Conservation (phyloP, 116 monocot genomes). For the Iris pallida region DNA sequence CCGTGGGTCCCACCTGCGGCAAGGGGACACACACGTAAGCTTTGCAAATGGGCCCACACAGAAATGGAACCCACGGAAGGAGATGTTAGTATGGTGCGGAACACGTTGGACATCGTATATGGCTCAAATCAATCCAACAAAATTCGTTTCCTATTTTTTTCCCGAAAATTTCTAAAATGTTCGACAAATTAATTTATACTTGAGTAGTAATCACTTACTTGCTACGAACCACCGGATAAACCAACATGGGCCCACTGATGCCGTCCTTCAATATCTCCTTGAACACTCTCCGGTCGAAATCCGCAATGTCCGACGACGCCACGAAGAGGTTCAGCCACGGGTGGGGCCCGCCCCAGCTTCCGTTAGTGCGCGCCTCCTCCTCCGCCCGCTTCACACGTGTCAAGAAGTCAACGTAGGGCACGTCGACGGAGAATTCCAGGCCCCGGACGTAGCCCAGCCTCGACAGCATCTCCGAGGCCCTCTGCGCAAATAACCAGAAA, state of each 20-base stretch:
- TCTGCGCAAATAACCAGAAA: constrained; percentile 27
- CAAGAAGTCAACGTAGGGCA: constrained; percentile 72
- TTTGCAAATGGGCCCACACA: too few relatives aligned
- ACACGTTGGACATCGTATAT: too few relatives aligned
- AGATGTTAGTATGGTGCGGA: too few relatives aligned
- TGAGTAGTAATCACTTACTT: constrained; percentile 37
- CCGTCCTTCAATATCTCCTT: constrained; percentile 46
- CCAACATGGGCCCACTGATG: constrained; percentile 84
- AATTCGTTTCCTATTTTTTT: too few relatives aligned
- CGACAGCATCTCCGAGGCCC: constrained; percentile 31
- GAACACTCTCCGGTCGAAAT: constrained; percentile 68
- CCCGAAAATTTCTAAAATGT: too few relatives aligned
- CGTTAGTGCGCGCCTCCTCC: constrained; percentile 55
- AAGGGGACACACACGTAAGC: too few relatives aligned
- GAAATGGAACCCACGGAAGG: too few relatives aligned
- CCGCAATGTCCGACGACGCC: constrained; percentile 50
- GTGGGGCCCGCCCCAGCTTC: constrained; percentile 78
- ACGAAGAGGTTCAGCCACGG: constrained; percentile 92
- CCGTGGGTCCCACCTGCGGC: constrained; percentile 66
- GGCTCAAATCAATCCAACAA: too few relatives aligned
- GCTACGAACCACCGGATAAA: constrained; percentile 66
- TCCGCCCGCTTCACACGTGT: constrained; percentile 69
- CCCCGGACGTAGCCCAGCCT: constrained; percentile 50
- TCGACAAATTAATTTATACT: too few relatives aligned
- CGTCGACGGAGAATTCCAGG: constrained; percentile 58